These are phyloP conservation scores for Leishmania aethiopica DNA, from an alignment of 208 protist species.

Conservation along the genomic window DNA sequence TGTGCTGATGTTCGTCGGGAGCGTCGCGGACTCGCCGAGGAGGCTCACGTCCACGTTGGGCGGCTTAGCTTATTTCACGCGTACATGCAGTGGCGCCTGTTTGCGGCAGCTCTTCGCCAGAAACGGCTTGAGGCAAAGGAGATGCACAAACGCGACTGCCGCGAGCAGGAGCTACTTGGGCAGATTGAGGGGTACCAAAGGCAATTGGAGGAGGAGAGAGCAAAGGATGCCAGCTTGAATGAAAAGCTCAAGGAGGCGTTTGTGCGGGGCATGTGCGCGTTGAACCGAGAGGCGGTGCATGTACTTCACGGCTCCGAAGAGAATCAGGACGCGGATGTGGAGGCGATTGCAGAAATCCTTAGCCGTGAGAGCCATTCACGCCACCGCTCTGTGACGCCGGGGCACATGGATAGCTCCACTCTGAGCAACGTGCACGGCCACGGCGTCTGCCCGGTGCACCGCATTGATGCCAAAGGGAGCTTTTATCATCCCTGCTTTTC, in stretches of 20 bases:
- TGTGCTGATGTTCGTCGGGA: constrained; percentile 30
- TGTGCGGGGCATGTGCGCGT: constrained; percentile 83
- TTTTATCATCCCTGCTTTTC: constrained; percentile 82
- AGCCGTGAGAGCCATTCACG: constrained; percentile 24
- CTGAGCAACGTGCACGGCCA: constrained; percentile 1
- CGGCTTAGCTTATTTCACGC: constrained; percentile 25
- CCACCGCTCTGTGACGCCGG: constrained; percentile 4
- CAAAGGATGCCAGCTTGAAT: constrained; percentile 48
- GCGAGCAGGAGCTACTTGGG: constrained; percentile 50
- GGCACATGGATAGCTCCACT: constrained; percentile 2
- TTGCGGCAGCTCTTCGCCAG: constrained; percentile 43
- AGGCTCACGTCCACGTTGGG: constrained; percentile 11
- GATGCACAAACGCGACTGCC: constrained; percentile 30
- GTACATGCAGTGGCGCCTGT: constrained; percentile 66
- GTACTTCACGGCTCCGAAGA: constrained; percentile 57
- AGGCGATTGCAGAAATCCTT: constrained; percentile 61
- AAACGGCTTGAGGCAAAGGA: constrained; percentile 27
- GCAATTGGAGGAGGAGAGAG: constrained; percentile 36
- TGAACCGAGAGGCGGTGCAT: constrained; percentile 92
- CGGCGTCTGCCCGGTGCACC: constrained; percentile 55
- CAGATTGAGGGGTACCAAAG: constrained; percentile 40
- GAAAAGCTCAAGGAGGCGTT: constrained; percentile 82
- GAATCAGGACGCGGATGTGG: constrained; percentile 40
- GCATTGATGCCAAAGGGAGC: constrained; percentile 35
- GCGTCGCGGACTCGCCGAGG: constrained; percentile 14